Base-by-base conservation (phyloP, 495 filamentous ascomycete species). In the Penicillium taxi region DNA sequence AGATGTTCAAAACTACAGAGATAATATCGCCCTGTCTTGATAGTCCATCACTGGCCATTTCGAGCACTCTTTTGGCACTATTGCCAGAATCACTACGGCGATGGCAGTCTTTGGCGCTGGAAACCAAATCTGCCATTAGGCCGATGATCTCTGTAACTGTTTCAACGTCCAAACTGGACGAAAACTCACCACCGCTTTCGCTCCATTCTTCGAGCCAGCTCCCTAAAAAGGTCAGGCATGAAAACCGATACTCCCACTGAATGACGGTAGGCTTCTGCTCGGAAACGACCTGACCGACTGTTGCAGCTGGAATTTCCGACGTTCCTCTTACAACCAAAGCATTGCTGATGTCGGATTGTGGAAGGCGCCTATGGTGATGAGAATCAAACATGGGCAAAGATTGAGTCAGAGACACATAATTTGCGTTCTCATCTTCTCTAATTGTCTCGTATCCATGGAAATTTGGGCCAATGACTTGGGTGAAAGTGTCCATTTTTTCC, bases 351-450 rank as follows among this genome's bases (percentile, higher is more conserved):
- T 50, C 42, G 6, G 21, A 25, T 6, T 44, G 47, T 4, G 38
- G 35, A 18, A 50, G 43, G 9, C 45, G 46, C 15, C 44, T 52
- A 35, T 41, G 50, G 11, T 50, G 31, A 8, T 42, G 30, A 8
- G 45, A 44, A 1, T 55, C 54, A 6, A 68, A 49, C 64, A 70
- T 68, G 16, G 61, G 60, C 3, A 71, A 50, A 16, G 65, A 42
- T 23, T 64, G 49, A 20, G 55, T 49, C 18, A 71, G 52, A n/a
- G 56, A 53, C 7, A 71, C 67, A 35, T 58, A 72, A 45, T 87
- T 86, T 22, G 73, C 74, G 47, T 91, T 86, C 30, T 94, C 86
- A 45, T 94, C 86, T 52, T 94, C 88, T 25, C 78, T 75, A 18
- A 81, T 75, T 3, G 82, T 77, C 39, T 79, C 70, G 49, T 94